Base-by-base conservation (phyloP, 2,329 filamentous ascomycete genomes). In the Bipolaris bicolor region DNA sequence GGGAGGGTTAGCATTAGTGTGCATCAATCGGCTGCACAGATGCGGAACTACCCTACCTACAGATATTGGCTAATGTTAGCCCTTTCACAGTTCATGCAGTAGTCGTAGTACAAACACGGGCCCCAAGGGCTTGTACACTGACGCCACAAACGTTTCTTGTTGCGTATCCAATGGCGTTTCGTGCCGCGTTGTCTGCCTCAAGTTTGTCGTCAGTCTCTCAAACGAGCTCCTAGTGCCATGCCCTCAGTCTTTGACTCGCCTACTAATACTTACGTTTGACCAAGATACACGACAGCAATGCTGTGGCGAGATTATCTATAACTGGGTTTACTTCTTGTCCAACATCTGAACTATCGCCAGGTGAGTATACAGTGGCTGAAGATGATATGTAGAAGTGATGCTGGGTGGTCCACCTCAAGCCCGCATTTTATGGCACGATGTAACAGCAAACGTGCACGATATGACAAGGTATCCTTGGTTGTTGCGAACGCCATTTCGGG, bases 21-120 rank as follows among this genome's bases (percentile, higher is more conserved):
- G 33, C 46, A 36, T 37, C 18, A 36, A 37, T 18, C n/a, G n/a
- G 10, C 33, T 39, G 13, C 4, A 29, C 15, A 9, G 20, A 15
- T 39, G 13, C 22, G 34, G 22, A 13, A 39, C 11, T 16, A 20
- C 33, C 33, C 22, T 16, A n/a, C 20, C 46, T 36, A 49, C 31
- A 11, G 44, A 20, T 39, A 29, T 39, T 37, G 37, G 20, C 2
- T 37, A 5, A 49, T 39, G 33, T n/a, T 36, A 24, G 34, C 33
- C 46, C 33, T 37, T n/a, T 26, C 46, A 37, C 46, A 18, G 46
- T 49, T 49, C 46, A 18, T 49, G 34, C 46, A 37, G 46, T 26
- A 49, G 15, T 9, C 15, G 33, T 49, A 24, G 33, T 34, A 49
- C 46, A 49, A 26, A 18, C 13, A 49, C 7, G 9, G 7, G 7